Evolutionary conservation across 148 eudicot genomes (phyloP).

Genomic region (Oxyria digyna): DNA sequence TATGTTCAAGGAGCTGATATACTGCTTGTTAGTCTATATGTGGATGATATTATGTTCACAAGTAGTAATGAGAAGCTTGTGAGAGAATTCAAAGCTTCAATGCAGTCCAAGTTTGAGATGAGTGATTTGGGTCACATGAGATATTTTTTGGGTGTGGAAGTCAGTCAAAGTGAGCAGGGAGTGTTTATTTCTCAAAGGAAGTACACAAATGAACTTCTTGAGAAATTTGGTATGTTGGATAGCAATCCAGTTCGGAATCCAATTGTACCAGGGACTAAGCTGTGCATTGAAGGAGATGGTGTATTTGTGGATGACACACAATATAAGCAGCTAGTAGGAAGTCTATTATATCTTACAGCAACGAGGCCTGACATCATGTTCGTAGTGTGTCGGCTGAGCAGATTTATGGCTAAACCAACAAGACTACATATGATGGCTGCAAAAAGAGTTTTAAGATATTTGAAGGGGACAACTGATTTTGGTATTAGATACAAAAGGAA

Average conservation of each 20-base stretch:
- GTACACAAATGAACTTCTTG: background rate
- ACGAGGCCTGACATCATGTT: background rate
- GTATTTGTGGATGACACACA: background rate
- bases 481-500: background rate
- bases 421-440: background rate
- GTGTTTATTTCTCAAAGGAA: background rate
- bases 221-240: background rate
- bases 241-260: background rate
- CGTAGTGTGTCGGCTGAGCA: slow-evolving; percentile 1
- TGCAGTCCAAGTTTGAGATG: slow-evolving; percentile 3
- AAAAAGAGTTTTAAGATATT: slow-evolving; percentile 1
- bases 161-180: slow-evolving; percentile 3
- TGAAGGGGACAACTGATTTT: slow-evolving; percentile 7
- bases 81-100: background rate
- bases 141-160: background rate
- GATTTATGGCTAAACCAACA: slow-evolving; percentile 6
- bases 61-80: background rate
- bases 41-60: slow-evolving; percentile 6
- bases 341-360: slow-evolving; percentile 1
- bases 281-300: background rate
- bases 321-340: slow-evolving; percentile 2
- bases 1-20: background rate
- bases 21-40: slow-evolving; percentile 1
- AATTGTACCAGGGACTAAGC: background rate
- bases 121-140: background rate